phyloP scores from a whole-genome alignment of 192 early-diverging fungal species.

The Funneliformis mosseae region DNA sequence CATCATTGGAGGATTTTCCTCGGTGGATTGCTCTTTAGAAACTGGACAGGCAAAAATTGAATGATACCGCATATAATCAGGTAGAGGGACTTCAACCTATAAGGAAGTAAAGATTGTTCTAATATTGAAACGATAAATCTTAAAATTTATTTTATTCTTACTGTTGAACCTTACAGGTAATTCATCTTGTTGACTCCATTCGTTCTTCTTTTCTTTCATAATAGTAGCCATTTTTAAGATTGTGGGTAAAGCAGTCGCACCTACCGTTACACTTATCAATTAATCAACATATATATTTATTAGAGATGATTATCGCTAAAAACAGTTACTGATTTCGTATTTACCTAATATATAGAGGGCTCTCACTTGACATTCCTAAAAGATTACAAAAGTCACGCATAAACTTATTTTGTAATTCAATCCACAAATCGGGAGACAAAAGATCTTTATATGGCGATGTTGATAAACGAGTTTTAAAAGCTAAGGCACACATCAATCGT shows the following conservation, averaged over 20 bases:
- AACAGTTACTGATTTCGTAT: conserved; percentile 41
- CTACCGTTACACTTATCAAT: conserved; percentile 65
- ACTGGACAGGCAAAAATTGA: conserved; percentile 98
- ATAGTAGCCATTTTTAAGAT: conserved; percentile 90
- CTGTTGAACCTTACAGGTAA: conserved; percentile 63
- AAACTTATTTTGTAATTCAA: conserved; percentile 67
- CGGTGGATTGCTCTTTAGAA: conserved; percentile 89
- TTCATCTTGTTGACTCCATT: conserved; percentile 92
- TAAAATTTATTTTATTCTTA: background rate
- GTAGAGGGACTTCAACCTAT: conserved; percentile 84
- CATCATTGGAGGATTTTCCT: conserved; percentile 98
- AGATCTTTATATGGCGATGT: conserved; percentile 53
- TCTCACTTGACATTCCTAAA: conserved; percentile 69
- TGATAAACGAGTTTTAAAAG: conserved; percentile 37
- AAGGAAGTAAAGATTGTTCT: background rate
- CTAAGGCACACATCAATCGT: conserved; percentile 49
- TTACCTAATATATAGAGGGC: conserved; percentile 71
- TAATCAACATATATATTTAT: background rate
- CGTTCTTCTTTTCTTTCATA: conserved; percentile 82
- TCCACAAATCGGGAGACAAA: conserved; percentile 42
- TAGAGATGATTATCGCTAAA: background rate
- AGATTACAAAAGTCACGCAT: conserved; percentile 79
- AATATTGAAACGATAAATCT: background rate
- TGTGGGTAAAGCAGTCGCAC: conserved; percentile 84
- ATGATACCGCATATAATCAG: conserved; percentile 86